These are phyloP conservation scores for Aureobasidium sp. DNA, from an alignment of 2,329 filamentous ascomycete species.

Conservation along the genomic window DNA sequence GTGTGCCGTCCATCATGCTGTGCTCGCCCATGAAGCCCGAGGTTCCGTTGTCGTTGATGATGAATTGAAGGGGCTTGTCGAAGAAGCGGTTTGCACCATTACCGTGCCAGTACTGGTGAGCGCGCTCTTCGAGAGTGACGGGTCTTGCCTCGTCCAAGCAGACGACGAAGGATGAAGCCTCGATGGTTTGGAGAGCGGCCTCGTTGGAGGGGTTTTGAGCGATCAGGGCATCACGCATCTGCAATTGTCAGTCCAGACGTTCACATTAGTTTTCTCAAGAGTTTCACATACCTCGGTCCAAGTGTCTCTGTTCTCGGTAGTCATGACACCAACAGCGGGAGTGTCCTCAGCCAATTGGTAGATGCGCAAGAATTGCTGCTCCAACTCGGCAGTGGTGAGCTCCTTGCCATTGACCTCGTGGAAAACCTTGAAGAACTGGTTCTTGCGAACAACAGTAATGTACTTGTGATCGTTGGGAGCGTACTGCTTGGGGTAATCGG, in stretches of 20 bases:
- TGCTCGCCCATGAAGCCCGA: conserved; percentile 98
- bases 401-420: conserved; percentile 75
- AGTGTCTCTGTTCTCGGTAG: conserved; percentile 84
- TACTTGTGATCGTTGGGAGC: conserved; percentile 67
- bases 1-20: conserved; percentile 99
- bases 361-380: conserved; percentile 77
- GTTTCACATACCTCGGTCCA: conserved; percentile 66
- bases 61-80: conserved; percentile 97
- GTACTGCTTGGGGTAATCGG: conserved; percentile 79
- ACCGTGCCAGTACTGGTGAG: conserved; percentile 96
- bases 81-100: conserved; percentile 95
- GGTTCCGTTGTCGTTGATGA: conserved; percentile 95
- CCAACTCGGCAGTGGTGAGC: conserved; percentile 81
- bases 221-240: conserved; percentile 62
- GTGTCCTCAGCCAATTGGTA: conserved; percentile 68
- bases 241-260: conserved; percentile 8
- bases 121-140: conserved; percentile 89
- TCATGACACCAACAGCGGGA: conserved; percentile 76
- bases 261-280: too few species aligned
- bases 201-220: conserved; percentile 71
- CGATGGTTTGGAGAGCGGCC: conserved; percentile 67
- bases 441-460: conserved; percentile 85
- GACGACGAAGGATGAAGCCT: conserved; percentile 82
- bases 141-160: conserved; percentile 89
- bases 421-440: conserved; percentile 90